Conservation (phyloP, 2,329 filamentous ascomycete genomes). For the Lasiodiplodia hormozganensis region DNA sequence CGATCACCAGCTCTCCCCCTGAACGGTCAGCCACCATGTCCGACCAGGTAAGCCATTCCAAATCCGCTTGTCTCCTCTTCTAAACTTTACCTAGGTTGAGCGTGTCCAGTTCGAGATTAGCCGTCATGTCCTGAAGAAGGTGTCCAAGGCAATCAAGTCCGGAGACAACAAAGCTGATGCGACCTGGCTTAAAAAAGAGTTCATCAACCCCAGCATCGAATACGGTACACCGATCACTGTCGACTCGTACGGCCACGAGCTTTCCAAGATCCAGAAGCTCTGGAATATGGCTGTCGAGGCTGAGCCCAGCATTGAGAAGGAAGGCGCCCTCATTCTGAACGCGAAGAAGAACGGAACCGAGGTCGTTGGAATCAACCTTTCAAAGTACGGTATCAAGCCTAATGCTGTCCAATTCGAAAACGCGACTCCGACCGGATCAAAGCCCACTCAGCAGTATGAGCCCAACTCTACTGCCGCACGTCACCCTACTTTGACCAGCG, state of each 20-base stretch:
- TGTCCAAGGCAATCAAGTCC: neutral
- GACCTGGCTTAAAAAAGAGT: neutral
- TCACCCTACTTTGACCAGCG: neutral
- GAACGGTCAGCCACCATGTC: neutral
- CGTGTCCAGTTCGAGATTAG: constrained; percentile 3
- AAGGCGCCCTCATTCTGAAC: neutral
- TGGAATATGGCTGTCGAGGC: neutral
- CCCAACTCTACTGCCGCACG: neutral
- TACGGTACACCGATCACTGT: neutral
- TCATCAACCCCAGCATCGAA: constrained; percentile 2
- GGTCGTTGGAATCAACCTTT: neutral
- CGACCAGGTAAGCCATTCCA: neutral
- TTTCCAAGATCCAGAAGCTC: neutral
- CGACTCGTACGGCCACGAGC: neutral
- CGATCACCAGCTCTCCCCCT: neutral
- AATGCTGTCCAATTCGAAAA: neutral
- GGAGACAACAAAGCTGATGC: neutral
- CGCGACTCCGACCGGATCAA: too few relatives aligned
- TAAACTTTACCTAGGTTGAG: neutral
- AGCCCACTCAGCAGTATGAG: too few relatives aligned
- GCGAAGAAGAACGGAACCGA: neutral
- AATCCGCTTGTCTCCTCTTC: neutral
- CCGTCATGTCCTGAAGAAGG: constrained; percentile 18
- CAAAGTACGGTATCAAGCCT: neutral
- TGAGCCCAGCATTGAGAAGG: neutral